These are phyloP conservation scores for Leccinum pachyderme DNA, from an alignment of 1,284 basidiomycete species.

Conservation along the genomic window DNA sequence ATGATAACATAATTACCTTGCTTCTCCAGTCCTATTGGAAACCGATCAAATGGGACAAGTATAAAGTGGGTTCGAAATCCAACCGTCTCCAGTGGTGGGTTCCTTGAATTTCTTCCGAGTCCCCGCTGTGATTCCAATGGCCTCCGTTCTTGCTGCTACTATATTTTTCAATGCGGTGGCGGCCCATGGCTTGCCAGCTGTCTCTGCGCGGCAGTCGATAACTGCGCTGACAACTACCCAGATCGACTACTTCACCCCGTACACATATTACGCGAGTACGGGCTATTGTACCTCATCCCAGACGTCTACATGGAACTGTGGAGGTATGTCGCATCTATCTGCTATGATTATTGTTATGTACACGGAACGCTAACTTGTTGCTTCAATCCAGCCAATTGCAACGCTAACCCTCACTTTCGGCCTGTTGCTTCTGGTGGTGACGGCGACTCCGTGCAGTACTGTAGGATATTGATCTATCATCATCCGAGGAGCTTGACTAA, in stretches of 20 bases:
- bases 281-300: constrained; percentile 50
- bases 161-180: constrained; percentile 14
- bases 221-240: constrained; percentile 41
- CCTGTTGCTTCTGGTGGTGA: constrained; percentile 65
- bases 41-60: neutral
- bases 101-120: neutral
- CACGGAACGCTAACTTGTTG: neutral
- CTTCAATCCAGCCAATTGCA: constrained; percentile 45
- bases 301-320: constrained; percentile 64
- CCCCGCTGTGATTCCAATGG: constrained; percentile 14
- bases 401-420: constrained; percentile 53
- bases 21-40: too few relatives aligned
- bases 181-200: constrained; percentile 25
- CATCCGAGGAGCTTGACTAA: neutral
- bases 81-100: neutral
- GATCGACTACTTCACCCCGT: constrained; percentile 51
- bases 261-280: constrained; percentile 54
- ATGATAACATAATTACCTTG: neutral
- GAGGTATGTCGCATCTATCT: constrained; percentile 38
- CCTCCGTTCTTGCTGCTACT: constrained; percentile 9
- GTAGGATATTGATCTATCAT: constrained; percentile 24
- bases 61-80: neutral
- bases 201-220: constrained; percentile 36
- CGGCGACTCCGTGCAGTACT: constrained; percentile 50
- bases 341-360: neutral